Evolutionary conservation across 2,329 filamentous ascomycete species (phyloP), one percentile per base, ranked within the genome.

Genomic region (Clathrospora elynae): DNA sequence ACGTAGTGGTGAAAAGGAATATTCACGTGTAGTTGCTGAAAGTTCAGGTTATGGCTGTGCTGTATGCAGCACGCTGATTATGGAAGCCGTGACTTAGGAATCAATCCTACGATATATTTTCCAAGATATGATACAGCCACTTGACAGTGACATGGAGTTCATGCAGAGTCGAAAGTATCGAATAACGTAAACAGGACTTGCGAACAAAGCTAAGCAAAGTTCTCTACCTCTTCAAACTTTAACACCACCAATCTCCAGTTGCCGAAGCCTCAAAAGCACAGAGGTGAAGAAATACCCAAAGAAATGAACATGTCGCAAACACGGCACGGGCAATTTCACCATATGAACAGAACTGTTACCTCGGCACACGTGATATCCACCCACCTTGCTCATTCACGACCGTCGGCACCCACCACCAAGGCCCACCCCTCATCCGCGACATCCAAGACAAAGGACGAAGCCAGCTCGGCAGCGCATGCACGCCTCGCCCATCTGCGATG

Each of bases 401-500:
- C 8, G n/a, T n/a, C n/a, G n/a, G n/a, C n/a, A n/a, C 35, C 38
- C 12, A 35, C 24, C n/a, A 32, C 30, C 23, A 35, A 41, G 38
- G 23, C 14, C 35, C 23, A 18, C 17, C 17, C 14, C 9, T 14
- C 35, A 14, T 12, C 37, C 33, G 30, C 38, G 10, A 28, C 31
- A 29, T 35, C 23, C 29, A 31, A 40, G 37, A 41, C 31, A 22
- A 32, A 32, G 35, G 37, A 41, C 31, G 13, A 32, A 32, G 35
- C 38, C 30, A 39, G 28, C 36, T 23, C 31, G 36, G 23, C 29
- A 35, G 38, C 38, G 38, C 38, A 41, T 41, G 38, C 31, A 35
- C 37, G 30, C 29, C 33, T 35, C 32, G n/a, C 32, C 12, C 29
- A 20, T 33, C 33, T 20, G 32, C 26, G 40, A 44, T 42, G 49